Percentiles rank a stretch among this genome's conserved stretches.
Evolutionary conservation across 768 basidiomycete species (phyloP).

Genomic region (Coprinopsis strossmayeri): DNA sequence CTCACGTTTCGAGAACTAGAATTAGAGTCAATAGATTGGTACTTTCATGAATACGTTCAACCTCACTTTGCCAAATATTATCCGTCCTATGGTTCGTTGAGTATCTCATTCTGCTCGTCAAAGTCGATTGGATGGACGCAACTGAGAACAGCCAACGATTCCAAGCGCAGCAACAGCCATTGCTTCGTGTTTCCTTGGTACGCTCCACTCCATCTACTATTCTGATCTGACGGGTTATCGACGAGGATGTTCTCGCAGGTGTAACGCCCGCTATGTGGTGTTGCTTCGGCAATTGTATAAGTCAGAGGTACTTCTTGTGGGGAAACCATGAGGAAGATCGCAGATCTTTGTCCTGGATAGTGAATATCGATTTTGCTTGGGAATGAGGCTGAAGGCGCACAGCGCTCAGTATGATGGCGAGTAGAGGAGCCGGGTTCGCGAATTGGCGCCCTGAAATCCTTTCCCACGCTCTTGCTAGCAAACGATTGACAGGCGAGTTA

Average conservation of each 20-base stretch:
- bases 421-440: too few species aligned
- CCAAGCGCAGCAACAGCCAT: slow-evolving; percentile 66
- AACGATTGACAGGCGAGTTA: too few species aligned
- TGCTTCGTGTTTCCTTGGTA: slow-evolving; percentile 53
- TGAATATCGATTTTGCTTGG: too few species aligned
- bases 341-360: too few species aligned
- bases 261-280: slow-evolving; percentile 69
- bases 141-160: slow-evolving; percentile 60
- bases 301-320: slow-evolving; percentile 23
- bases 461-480: too few species aligned
- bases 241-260: slow-evolving; percentile 61
- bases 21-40: slow-evolving; percentile 10
- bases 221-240: slow-evolving; percentile 55
- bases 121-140: neutral
- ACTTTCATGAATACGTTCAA: slow-evolving; percentile 2
- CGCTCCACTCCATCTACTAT: slow-evolving; percentile 73
- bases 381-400: too few species aligned
- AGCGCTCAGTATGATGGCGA: too few species aligned
- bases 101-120: slow-evolving; percentile 28
- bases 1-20: slow-evolving; percentile 39
- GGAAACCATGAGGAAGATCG: too few species aligned
- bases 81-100: slow-evolving; percentile 39
- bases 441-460: too few species aligned
- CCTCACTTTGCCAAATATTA: slow-evolving; percentile 78
- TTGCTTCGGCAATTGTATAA: slow-evolving; percentile 53